Evolutionary conservation across 2,329 filamentous ascomycete species (phyloP), one percentile per base, ranked within the genome.

Genomic region (Amauroascus niger): DNA sequence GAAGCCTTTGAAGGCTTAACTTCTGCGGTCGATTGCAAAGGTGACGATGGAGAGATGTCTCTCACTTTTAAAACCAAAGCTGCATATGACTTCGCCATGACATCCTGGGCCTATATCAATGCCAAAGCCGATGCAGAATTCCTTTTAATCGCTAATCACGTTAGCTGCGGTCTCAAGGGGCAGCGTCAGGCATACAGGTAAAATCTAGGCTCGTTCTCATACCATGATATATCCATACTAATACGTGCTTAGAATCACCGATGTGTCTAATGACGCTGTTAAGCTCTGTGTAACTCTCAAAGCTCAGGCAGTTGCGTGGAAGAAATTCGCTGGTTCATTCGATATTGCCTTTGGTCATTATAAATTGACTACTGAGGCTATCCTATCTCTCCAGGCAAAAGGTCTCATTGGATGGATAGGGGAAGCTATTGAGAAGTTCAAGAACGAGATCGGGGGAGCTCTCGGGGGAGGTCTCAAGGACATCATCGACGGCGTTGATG

Each of bases 61-160:
- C 52, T 69, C 16, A 65, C 60, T 1, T 69, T 68, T 56, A 61
- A 53, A 6, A 61, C 59, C 1, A 55, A 58, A 18, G 58, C 62
- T 32, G 66, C 65, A 7, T 66, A 63, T 55, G 52, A 65, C 14
- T 58, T 63, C 45, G 66, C 66, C 4, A 49, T 65, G 9, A 53
- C 61, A n/a, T 56, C 55, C 13, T 68, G 66, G 66, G 48, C 53
- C 13, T 64, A 60, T 53, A 60, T 69, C 47, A 66, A 67, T 52
- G 61, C 65, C 40, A 58, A 58, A 1, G 56, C 60, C 1, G 58
- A 63, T 22, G 56, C 59, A 18, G 50, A 61, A n/a, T 69, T 67
- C 48, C 55, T 67, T 32, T 46, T 68, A 24, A 65, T 69, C 51
- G 60, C 64, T 5, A 68, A 69, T 50, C 63, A 67, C 51, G 61